Percentiles rank a stretch among this genome's conserved stretches.
These are phyloP conservation scores for Boletus sp. DNA, from an alignment of 1,284 basidiomycete genomes.

Conservation along the genomic window DNA sequence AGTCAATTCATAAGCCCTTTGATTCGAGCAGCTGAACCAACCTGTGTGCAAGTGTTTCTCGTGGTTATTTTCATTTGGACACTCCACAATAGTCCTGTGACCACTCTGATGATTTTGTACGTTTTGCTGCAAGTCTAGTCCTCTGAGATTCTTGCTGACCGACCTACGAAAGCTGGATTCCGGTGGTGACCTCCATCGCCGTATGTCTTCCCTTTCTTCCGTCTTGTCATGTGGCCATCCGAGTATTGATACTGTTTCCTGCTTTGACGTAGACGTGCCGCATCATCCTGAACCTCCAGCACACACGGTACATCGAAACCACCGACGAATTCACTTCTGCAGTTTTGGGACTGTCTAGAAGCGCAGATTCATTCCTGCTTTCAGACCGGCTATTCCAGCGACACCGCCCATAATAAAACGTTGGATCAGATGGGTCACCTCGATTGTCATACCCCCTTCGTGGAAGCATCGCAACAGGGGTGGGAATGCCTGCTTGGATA, in stretches of 20 bases:
- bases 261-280: slow-evolving; percentile 16
- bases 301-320: not conserved
- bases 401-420: not conserved
- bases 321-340: slow-evolving; percentile 17
- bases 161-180: slow-evolving; percentile 18
- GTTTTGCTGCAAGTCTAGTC: not conserved
- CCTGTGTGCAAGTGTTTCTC: not conserved
- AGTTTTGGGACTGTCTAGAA: slow-evolving; percentile 14
- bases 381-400: not conserved
- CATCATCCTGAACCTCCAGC: slow-evolving; percentile 25
- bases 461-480: no score
- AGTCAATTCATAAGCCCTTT: not conserved
- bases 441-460: no score
- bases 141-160: slow-evolving; percentile 1
- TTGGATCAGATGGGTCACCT: not conserved
- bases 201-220: slow-evolving; percentile 10
- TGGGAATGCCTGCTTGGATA: no score
- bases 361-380: slow-evolving; percentile 19
- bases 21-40: not conserved
- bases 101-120: slow-evolving; percentile 16
- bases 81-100: slow-evolving; percentile 6
- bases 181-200: slow-evolving; percentile 15
- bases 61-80: slow-evolving; percentile 1
- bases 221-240: not conserved
- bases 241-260: not conserved